Conservation (phyloP, 257 asterid species). For the Fraxinus excelsior region DNA sequence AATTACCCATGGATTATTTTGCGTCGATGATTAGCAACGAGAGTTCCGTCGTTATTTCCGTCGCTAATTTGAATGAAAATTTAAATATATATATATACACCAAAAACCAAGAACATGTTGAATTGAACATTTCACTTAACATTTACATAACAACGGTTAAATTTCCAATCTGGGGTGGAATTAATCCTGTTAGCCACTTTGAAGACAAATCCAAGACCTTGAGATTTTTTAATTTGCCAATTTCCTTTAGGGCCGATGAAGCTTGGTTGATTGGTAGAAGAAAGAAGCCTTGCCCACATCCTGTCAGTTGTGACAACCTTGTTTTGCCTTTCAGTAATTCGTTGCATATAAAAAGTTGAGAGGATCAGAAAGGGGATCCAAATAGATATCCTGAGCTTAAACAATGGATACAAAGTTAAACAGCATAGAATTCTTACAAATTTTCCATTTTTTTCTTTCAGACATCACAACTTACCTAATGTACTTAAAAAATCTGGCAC, state of each 20-base stretch:
- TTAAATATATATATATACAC: too few species aligned
- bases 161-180: conserved; percentile 74
- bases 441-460: too few species aligned
- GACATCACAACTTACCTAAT: not conserved
- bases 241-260: conserved; percentile 36
- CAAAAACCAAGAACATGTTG: not conserved
- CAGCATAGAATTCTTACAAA: not conserved
- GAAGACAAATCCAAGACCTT: conserved; percentile 77
- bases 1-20: too few species aligned
- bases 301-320: conserved; percentile 55
- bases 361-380: not conserved
- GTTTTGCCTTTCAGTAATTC: conserved; percentile 47
- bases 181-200: conserved; percentile 72
- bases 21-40: too few species aligned
- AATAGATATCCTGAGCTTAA: not conserved
- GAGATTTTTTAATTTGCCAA: conserved; percentile 69
- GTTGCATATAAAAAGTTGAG: conserved; percentile 30
- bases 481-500: too few species aligned
- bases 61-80: too few species aligned
- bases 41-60: too few species aligned
- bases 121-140: conserved; percentile 43
- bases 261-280: conserved; percentile 63
- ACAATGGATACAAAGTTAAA: not conserved
- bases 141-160: conserved; percentile 58
- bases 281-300: conserved; percentile 60